Evolutionary conservation across 139 green algal species (phyloP).

Genomic region (Auxenochlorella pyrenoidosa): DNA sequence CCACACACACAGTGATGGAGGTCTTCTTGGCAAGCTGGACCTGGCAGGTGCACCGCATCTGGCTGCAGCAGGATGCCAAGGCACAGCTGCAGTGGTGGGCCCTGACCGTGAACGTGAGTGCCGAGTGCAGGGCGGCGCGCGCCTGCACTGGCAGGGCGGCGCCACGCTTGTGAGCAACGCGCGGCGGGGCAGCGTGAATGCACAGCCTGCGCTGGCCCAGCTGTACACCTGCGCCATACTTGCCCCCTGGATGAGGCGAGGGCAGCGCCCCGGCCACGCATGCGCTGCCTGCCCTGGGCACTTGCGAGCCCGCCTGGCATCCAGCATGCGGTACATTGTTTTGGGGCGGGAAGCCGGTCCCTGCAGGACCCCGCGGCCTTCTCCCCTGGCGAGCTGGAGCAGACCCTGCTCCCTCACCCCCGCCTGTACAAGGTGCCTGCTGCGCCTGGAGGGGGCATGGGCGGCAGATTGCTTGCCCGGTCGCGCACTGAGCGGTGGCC

Average conservation of each 20-base stretch:
- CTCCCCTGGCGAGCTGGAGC: not conserved
- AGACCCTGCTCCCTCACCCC: not conserved
- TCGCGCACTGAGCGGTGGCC: too few species aligned
- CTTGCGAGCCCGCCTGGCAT: not conserved
- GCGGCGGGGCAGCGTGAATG: not conserved
- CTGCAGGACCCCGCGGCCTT: not conserved
- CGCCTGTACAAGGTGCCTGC: not conserved
- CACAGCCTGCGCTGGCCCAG: too few species aligned
- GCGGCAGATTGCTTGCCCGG: too few species aligned
- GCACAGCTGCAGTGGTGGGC: constrained; percentile 13
- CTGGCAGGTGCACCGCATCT: constrained; percentile 11
- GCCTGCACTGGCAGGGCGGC: not conserved
- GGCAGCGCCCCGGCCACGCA: not conserved
- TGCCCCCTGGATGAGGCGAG: not conserved
- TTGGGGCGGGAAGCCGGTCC: too few species aligned
- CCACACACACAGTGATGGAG: not conserved
- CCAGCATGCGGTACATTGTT: too few species aligned
- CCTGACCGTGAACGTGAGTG: not conserved
- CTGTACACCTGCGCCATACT: too few species aligned
- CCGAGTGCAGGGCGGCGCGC: too few species aligned
- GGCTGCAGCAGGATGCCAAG: not conserved
- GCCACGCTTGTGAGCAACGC: too few species aligned
- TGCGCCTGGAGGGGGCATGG: too few species aligned
- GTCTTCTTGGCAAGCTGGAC: not conserved
- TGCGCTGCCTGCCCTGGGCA: too few species aligned